Base-by-base conservation (phyloP, 371 early-diverging fungal species). In the Mortierella sp. region DNA sequence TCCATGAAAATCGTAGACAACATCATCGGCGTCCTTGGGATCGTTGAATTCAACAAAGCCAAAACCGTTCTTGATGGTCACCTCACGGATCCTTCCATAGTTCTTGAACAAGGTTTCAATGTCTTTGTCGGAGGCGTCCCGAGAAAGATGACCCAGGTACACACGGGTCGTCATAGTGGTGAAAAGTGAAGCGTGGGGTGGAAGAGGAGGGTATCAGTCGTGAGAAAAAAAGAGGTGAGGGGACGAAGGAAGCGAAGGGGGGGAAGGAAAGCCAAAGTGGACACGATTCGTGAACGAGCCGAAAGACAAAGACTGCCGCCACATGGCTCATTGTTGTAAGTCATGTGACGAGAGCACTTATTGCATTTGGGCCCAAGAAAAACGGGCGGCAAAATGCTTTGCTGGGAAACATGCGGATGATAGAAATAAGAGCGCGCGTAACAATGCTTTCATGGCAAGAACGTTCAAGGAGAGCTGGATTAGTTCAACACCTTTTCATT, bases 21-120 rank as follows among this genome's bases (percentile, higher is more conserved):
- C 90, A 80, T 92, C 91, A 46, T 87, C 83, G 46, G 92, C 92
- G 82, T 92, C 91, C 70, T 84, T 80, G 49, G 80, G 71, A 61
- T 89, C 83, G 55, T 78, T 78, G 66, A 89, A 90, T 72, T 92
- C 92, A 28, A 91, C 87, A 79, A 91, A 91, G 31, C 91, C 91
- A 79, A 87, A 90, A 12, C 90, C 91, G 45, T 80, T 84, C 80
- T 89, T 89, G 54, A 91, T 58, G 62, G 86, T 90, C 55, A 90
- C 84, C 66, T 90, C 91, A 62, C 86, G 85, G 67, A 92, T 86
- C 27, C 83, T 81, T 14, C 91, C 90, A 68, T 86, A 90, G 46
- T 72, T 79, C 58, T 82, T 82, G 61, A 91, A 90, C 13, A 89
- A 82, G 61, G 79, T 78, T 65, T 90, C 89, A 30, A 91, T 56